These are phyloP conservation scores for Centella asiatica DNA, from an alignment of 129 eudicot genomes.

Conservation along the genomic window DNA sequence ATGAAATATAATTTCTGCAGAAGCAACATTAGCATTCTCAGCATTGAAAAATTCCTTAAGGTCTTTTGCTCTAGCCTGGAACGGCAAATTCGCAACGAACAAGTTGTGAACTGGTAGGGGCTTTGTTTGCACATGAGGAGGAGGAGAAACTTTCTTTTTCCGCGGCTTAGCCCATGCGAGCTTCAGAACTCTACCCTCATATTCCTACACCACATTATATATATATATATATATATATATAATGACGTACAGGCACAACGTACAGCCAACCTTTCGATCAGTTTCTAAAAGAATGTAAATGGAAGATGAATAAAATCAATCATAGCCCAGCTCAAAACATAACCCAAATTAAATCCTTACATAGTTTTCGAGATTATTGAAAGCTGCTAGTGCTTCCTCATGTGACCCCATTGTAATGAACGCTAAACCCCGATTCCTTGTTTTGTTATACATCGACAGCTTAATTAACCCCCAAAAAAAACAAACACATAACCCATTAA, in stretches of 20 bases:
- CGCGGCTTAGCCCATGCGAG: slow-evolving; percentile 74
- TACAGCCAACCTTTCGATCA: no score
- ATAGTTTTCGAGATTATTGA: slow-evolving; percentile 55
- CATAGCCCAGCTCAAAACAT: slow-evolving; percentile 4
- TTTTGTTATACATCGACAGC: slow-evolving; percentile 80
- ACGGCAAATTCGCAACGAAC: slow-evolving; percentile 70
- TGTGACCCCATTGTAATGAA: slow-evolving; percentile 77
- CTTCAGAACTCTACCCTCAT: slow-evolving; percentile 66
- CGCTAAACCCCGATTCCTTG: slow-evolving; percentile 74
- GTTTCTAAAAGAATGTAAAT: neutral
- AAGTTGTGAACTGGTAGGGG: slow-evolving; percentile 63
- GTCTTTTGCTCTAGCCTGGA: slow-evolving; percentile 64
- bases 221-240: no score
- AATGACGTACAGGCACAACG: no score
- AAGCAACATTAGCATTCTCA: slow-evolving; percentile 47
- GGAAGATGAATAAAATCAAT: neutral
- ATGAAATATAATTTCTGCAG: slow-evolving; percentile 66
- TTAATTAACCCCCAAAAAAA: slow-evolving; percentile 17
- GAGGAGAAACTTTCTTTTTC: slow-evolving; percentile 36
- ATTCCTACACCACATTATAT: slow-evolving; percentile 39
- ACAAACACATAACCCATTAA: slow-evolving; percentile 8
- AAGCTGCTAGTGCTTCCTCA: slow-evolving; percentile 79
- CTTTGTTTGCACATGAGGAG: slow-evolving; percentile 38
- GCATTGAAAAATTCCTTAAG: slow-evolving; percentile 70
- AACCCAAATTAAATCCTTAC: slow-evolving; percentile 51